Evolutionary conservation across 441 rosid genomes (phyloP).

Genomic region (Arabidopsis lyrata): DNA sequence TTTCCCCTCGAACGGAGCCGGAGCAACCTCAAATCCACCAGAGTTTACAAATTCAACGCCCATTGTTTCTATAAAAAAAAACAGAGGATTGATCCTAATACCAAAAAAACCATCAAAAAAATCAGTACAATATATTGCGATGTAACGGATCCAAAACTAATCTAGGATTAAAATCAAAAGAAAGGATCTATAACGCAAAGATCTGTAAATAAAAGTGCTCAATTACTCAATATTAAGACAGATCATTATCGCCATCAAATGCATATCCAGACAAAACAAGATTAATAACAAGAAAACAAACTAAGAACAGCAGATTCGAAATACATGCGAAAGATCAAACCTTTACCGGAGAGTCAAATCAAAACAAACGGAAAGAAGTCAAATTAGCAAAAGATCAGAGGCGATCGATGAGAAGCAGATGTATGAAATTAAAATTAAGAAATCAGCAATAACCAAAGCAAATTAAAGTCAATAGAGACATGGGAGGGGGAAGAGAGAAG

Average conservation of each 20-base stretch:
- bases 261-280: slow-evolving; percentile 8
- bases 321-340: slow-evolving; percentile 24
- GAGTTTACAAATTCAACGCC: slow-evolving; percentile 46
- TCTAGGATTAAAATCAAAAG: not conserved
- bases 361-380: slow-evolving; percentile 31
- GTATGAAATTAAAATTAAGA: not conserved
- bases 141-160: slow-evolving; percentile 28
- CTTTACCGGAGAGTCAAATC: slow-evolving; percentile 27
- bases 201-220: slow-evolving; percentile 8
- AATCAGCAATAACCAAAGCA: not conserved
- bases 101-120: not conserved
- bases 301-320: slow-evolving; percentile 17
- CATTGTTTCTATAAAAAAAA: slow-evolving; percentile 18
- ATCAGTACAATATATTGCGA: not conserved
- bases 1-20: slow-evolving; percentile 43
- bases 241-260: slow-evolving; percentile 3
- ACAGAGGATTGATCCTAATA: slow-evolving; percentile 37
- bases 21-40: slow-evolving; percentile 49
- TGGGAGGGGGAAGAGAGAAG: slow-evolving; percentile 8
- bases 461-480: slow-evolving; percentile 8
- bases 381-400: slow-evolving; percentile 30
- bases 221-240: not conserved
- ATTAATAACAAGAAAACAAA: not conserved
- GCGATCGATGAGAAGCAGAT: too few species aligned
- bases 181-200: slow-evolving; percentile 14